These are phyloP conservation scores for Brassica napus DNA, from an alignment of 345 rosid genomes.

Conservation along the genomic window Da-Ae NC_063436.1:462001-462500, in stretches of 20 bases:
- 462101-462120: background rate
- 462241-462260: constrained; percentile 3
- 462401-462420: background rate
- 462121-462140: background rate
- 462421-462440: constrained; percentile 6
- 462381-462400: background rate
- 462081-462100: background rate
- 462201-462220: constrained; percentile 40
- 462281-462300: background rate
- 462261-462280: background rate
- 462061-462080: background rate
- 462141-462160: background rate
- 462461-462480: background rate
- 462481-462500: background rate
- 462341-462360: constrained; percentile 5
- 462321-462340: constrained; percentile 1
- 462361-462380: constrained; percentile 1
- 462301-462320: background rate
- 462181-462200: constrained; percentile 40
- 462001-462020: background rate
- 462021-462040: background rate
- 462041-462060: background rate
- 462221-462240: constrained; percentile 27
- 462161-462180: constrained; percentile 13
- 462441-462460: background rate